A percentile compares a stretch with the other conserved stretches of the same genome.
Conservation (phyloP, 202 grass and related monocot genomes). For the Hordeum pubiflorum region DNA sequence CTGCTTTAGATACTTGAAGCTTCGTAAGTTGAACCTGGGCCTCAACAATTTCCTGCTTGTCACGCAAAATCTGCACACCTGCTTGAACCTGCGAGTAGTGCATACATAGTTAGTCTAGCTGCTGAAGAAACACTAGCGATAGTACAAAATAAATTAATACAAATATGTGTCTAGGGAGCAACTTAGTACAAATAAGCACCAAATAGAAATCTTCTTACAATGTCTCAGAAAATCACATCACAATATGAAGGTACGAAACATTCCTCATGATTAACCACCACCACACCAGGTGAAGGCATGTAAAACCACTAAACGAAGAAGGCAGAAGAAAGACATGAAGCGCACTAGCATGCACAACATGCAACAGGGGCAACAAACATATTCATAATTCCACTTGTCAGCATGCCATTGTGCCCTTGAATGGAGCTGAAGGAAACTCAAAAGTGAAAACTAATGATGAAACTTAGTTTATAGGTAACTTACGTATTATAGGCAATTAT, state of each 20-base stretch:
- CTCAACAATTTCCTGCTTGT: slow-evolving; percentile 82
- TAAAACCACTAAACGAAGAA: not conserved
- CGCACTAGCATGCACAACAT: not conserved
- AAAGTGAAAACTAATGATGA: not conserved
- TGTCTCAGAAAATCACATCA: not conserved
- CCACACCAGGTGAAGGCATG: not conserved
- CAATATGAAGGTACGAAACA: not conserved
- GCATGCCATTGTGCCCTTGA: not conserved
- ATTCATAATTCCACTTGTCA: not conserved
- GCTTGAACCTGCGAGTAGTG: slow-evolving; percentile 54
- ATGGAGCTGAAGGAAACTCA: not conserved
- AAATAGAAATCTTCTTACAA: not conserved
- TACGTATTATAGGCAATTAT: not conserved
- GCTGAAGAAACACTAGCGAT: not conserved
- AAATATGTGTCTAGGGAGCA: not conserved
- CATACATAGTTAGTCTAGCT: slow-evolving; percentile 10
- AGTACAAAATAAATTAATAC: not conserved
- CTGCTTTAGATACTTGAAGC: slow-evolving; percentile 45
- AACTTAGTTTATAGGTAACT: not conserved
- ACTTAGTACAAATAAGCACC: not conserved
- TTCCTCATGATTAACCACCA: not conserved
- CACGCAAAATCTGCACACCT: slow-evolving; percentile 71
- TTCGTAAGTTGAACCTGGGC: slow-evolving; percentile 61
- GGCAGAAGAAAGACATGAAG: not conserved
- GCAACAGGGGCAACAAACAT: not conserved